These are phyloP conservation scores for Schizophyllum commune DNA, from an alignment of 1,284 basidiomycete species.

Conservation along the genomic window DNA sequence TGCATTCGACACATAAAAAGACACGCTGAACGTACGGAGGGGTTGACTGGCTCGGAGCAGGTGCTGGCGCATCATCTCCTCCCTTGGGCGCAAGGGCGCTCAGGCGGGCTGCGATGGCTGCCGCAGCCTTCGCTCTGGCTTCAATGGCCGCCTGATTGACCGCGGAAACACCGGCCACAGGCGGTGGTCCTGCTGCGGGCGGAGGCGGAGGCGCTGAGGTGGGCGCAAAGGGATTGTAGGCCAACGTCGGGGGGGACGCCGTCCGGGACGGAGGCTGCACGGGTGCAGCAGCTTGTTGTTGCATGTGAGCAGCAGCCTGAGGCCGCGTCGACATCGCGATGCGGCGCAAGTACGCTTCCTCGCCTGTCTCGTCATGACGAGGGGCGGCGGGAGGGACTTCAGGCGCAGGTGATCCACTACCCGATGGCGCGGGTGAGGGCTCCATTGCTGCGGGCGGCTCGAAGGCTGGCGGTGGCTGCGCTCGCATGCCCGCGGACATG, in stretches of 20 bases:
- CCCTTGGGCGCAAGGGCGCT: conserved; percentile 44
- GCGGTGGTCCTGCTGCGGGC: conserved; percentile 11
- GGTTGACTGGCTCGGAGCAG: conserved; percentile 23
- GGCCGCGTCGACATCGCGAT: conserved; percentile 42
- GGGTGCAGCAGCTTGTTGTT: neutral
- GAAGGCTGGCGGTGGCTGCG: conserved; percentile 16
- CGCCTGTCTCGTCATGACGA: conserved; percentile 41
- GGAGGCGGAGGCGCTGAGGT: conserved; percentile 49
- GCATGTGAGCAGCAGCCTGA: conserved; percentile 10
- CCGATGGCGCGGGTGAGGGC: conserved; percentile 23
- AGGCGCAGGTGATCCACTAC: conserved; percentile 2
- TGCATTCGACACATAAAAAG: no score
- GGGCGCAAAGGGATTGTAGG: conserved; percentile 63
- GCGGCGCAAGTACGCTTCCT: conserved; percentile 62
- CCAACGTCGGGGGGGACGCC: conserved; percentile 40
- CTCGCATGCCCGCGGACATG: conserved; percentile 30
- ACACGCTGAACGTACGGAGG: no score
- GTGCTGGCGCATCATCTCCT: conserved; percentile 18
- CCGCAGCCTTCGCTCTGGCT: conserved; percentile 68
- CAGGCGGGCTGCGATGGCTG: conserved; percentile 71
- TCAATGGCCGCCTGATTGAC: conserved; percentile 33
- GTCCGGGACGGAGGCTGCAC: conserved; percentile 14
- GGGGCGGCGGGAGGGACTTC: conserved; percentile 2
- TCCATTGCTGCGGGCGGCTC: conserved; percentile 19
- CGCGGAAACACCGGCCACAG: conserved; percentile 20